phyloP scores from a whole-genome alignment of 805 yeast species.

The Ogataea trehalophila region DNA sequence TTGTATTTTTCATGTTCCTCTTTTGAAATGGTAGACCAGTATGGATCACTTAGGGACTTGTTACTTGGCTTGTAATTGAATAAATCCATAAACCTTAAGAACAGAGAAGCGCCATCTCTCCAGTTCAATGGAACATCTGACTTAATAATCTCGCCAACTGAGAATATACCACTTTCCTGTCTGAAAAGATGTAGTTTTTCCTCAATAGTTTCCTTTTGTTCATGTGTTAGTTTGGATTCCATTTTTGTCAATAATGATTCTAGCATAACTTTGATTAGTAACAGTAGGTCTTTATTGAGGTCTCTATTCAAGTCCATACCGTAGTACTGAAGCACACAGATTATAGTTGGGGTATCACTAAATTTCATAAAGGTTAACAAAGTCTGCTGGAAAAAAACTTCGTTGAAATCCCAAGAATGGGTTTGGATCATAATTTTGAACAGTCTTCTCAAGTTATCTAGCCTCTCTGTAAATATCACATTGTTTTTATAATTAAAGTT shows the following conservation, averaged over 20 bases:
- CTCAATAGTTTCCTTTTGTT: conserved; percentile 4
- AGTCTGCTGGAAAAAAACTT: conserved; percentile 14
- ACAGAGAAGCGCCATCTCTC: conserved; percentile 19
- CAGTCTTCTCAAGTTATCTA: conserved; percentile 11
- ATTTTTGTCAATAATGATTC: conserved; percentile 20
- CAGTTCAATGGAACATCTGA: conserved; percentile 10
- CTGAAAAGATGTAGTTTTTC: conserved; percentile 11
- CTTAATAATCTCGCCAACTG: conserved; percentile 9
- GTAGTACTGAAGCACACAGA: conserved; percentile 22
- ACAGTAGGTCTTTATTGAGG: conserved; percentile 11
- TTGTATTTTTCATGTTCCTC: conserved; percentile 4
- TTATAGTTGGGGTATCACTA: conserved; percentile 22
- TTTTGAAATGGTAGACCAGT: conserved; percentile 9
- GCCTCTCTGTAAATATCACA: conserved; percentile 6
- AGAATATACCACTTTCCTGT: conserved; percentile 16
- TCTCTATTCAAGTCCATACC: conserved; percentile 16
- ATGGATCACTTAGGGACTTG: conserved; percentile 13
- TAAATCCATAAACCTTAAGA: conserved; percentile 17
- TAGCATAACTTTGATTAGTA: conserved; percentile 15
- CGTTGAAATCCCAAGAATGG: conserved; percentile 13
- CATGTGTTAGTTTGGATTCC: conserved; percentile 12
- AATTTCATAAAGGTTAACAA: conserved; percentile 21
- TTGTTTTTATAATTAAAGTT: conserved; percentile 2
- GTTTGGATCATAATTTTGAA: conserved; percentile 13
- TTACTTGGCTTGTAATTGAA: conserved; percentile 22